These are phyloP conservation scores for Lachnellula willkommii DNA, from an alignment of 2,329 filamentous ascomycete genomes.

Conservation along the genomic window DNA sequence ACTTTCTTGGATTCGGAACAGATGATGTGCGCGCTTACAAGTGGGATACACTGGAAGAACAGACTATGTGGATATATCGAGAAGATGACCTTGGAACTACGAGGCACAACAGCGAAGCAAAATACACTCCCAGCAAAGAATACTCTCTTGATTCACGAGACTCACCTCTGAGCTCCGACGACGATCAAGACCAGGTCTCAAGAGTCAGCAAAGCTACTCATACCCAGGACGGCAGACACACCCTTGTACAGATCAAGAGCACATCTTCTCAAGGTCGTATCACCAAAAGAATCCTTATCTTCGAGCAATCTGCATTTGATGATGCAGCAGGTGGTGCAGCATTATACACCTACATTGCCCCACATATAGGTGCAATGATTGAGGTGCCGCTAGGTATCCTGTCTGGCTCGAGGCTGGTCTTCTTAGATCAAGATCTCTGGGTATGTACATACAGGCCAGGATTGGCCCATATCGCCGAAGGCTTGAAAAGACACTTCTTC, in stretches of 20 bases:
- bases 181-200: background rate
- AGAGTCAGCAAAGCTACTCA: background rate
- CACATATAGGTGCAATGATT: background rate
- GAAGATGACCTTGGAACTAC: too few species aligned
- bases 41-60: too few species aligned
- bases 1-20: too few species aligned
- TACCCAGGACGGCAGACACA: background rate
- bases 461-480: background rate
- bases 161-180: background rate
- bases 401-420: background rate
- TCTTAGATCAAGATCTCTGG: background rate
- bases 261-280: background rate
- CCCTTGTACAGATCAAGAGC: background rate
- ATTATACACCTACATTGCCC: background rate
- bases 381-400: background rate
- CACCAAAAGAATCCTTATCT: background rate
- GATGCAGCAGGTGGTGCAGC: background rate
- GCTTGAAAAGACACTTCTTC: background rate
- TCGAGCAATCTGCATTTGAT: background rate
- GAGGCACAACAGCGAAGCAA: too few species aligned
- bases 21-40: too few species aligned
- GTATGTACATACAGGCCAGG: background rate
- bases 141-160: background rate
- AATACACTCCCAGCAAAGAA: too few species aligned
- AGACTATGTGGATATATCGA: too few species aligned